Base-by-base conservation (phyloP, 2,329 filamentous ascomycete genomes). In the Colletotrichum sp. region DNA sequence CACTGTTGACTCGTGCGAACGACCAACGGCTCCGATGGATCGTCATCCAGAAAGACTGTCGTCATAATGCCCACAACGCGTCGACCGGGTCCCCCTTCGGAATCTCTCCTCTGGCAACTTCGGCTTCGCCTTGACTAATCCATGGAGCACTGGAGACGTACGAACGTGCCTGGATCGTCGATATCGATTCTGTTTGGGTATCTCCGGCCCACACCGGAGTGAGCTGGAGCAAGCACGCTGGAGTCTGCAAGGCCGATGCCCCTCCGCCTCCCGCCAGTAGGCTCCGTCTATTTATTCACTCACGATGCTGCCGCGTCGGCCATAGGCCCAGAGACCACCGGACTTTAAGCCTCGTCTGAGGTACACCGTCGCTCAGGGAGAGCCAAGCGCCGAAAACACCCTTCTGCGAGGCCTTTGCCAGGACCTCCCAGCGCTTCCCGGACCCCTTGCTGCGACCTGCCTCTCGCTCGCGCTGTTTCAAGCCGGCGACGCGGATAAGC, bases 11-110 rank as follows among this genome's bases (percentile, higher is more conserved):
- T 76, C 74, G 70, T 55, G 70, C 70, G 27, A 61, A 69, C 65
- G 32, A 76, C 67, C n/a, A 34, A 30, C 43, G 22, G 64, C 34
- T 48, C 30, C 32, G 65, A 76, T 76, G 74, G 58, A 61, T 64
- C 65, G 34, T 34, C 58, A 52, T 72, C 36, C 69, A 74, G 64
- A 73, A 39, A 52, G 27, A 65, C 58, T 76, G 70, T 76, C 74
- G 74, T 76, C 74, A 76, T 76, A 73, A 76, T 76, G 70, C 74
- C 74, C 74, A 76, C 74, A 74, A 71, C 61, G 30, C 68, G 58
- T 66, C 48, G 18, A 36, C 62, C 65, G 73, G 73, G 70, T 69
- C 65, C 32, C 43, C 70, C 34, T 61, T 68, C 48, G 66, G 58
- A 52, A 70, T 74, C 56, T 56, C 5, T 56, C 10, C 27, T 48